These are phyloP conservation scores for Boletus tomentosulus DNA, from an alignment of 768 basidiomycete species.

Conservation along the genomic window DNA sequence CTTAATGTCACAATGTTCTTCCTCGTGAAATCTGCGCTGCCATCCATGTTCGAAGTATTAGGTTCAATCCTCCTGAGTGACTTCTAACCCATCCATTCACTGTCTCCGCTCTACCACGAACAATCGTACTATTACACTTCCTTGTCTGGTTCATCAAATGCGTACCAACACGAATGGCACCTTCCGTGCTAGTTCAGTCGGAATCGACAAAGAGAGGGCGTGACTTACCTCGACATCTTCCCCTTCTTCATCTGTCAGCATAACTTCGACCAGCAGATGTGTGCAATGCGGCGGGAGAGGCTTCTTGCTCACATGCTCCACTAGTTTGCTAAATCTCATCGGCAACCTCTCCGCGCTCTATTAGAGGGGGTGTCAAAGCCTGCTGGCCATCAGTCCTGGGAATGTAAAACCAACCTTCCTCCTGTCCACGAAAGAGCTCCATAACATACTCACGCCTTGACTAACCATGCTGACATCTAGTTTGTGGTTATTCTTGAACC, in stretches of 20 bases:
- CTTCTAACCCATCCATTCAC: neutral
- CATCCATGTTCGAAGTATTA: neutral
- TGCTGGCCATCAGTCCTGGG: neutral
- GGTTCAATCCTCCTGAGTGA: neutral
- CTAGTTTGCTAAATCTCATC: constrained; percentile 88
- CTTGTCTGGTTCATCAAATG: constrained; percentile 37
- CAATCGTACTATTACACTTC: neutral
- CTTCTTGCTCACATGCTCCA: constrained; percentile 94
- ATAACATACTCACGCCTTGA: constrained; percentile 96
- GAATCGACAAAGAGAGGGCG: neutral
- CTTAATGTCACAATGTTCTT: constrained; percentile 2
- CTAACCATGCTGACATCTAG: constrained; percentile 94
- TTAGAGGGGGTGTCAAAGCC: constrained; percentile 4
- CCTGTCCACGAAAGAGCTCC: constrained; percentile 89
- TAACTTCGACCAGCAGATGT: constrained; percentile 88
- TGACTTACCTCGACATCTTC: constrained; percentile 87
- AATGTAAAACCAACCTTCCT: constrained; percentile 65
- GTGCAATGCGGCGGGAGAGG: constrained; percentile 78
- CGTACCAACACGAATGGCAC: constrained; percentile 81
- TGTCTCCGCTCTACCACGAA: constrained; percentile 6
- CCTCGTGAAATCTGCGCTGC: neutral
- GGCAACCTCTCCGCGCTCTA: constrained; percentile 84
- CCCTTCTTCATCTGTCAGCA: constrained; percentile 87
- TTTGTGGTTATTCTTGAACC: constrained; percentile 80
- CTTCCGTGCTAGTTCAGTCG: constrained; percentile 31